These are phyloP conservation scores for Sarcodon aspratus DNA, from an alignment of 768 basidiomycete genomes.

Conservation along the genomic window DNA sequence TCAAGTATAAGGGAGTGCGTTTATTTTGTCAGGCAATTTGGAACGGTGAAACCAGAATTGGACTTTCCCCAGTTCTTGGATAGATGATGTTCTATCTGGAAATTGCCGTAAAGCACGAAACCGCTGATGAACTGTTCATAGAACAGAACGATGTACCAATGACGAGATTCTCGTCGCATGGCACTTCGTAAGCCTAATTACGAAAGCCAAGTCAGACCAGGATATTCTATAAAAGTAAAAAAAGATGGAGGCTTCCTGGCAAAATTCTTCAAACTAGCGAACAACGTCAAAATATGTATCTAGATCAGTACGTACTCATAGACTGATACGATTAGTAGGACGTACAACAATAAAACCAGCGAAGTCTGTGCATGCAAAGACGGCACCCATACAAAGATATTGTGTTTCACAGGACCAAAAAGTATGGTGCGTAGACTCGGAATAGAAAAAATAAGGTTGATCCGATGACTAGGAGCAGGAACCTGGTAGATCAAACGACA, in stretches of 20 bases:
- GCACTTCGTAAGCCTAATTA: conserved; percentile 29
- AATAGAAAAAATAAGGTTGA: neutral
- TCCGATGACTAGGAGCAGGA: conserved; percentile 32
- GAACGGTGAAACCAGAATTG: conserved; percentile 12
- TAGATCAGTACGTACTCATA: too few species aligned
- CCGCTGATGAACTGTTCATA: conserved; percentile 39
- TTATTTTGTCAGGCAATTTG: neutral
- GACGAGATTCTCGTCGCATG: conserved; percentile 37
- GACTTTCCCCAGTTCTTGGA: conserved; percentile 41
- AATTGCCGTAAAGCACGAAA: conserved; percentile 37
- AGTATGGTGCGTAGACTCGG: neutral
- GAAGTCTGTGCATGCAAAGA: conserved; percentile 34
- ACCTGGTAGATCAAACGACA: conserved; percentile 41
- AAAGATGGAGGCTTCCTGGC: conserved; percentile 36
- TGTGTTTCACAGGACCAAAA: conserved; percentile 29
- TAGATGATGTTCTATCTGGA: conserved; percentile 26
- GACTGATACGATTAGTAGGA: neutral
- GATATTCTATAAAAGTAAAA: conserved; percentile 17
- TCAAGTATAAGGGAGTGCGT: conserved; percentile 2
- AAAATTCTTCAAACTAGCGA: conserved; percentile 36
- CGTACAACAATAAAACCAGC: conserved; percentile 32
- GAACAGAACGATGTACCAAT: conserved; percentile 30
- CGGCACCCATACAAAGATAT: too few species aligned
- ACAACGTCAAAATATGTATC: conserved; percentile 18
- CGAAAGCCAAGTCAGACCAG: neutral